Base-by-base conservation (phyloP, 2,329 filamentous ascomycete species). In the Aspergillus fumigatiaffinis region DNA sequence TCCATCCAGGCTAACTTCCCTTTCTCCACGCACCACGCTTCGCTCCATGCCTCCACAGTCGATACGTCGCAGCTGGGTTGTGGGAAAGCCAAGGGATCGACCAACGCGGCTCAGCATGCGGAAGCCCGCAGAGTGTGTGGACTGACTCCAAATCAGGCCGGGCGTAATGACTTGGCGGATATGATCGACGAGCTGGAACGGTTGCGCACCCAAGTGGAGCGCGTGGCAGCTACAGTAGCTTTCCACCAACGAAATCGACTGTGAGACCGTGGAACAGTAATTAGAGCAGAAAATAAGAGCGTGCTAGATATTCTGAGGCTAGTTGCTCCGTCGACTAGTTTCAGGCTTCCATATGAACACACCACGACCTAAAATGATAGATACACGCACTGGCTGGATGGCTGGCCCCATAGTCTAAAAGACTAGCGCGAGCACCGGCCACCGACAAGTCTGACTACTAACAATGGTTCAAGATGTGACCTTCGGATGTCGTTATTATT, bases 181-280 rank as follows among this genome's bases (percentile, higher is more conserved):
- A 62, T 74, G 66, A 68, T 72, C 62, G 68, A 70, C 60, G 69
- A 71, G 50, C 61, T 73, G 61, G 71, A 74, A 62, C 67, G 63
- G 54, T 63, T 75, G 54, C 71, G 69, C 61, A 61, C 54, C 50
- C 71, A 74, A 61, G 66, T 74, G 65, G 72, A 73, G 58, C 69
- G 68, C 54, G 64, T 72, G 47, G 63, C 63, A 28, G 63, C 69
- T 49, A 65, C 65, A 17, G 54, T 72, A 50, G 62, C 69, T 28
- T 53, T 63, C 51, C 65, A 68, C 50, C 65, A 63, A 52, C 60
- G 63, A 51, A 57, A 55, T 50, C 60, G 56, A 32, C 53, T 56
- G 38, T 56, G 25, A 61, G 41, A 8, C 28, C 8, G 29, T 23
- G 14, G 14, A 14, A 52, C 5, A 60, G 54, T 54, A 25, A 21